These are phyloP conservation scores for Collariella sp. DNA, from an alignment of 495 filamentous ascomycete species.

Conservation along the genomic window DNA sequence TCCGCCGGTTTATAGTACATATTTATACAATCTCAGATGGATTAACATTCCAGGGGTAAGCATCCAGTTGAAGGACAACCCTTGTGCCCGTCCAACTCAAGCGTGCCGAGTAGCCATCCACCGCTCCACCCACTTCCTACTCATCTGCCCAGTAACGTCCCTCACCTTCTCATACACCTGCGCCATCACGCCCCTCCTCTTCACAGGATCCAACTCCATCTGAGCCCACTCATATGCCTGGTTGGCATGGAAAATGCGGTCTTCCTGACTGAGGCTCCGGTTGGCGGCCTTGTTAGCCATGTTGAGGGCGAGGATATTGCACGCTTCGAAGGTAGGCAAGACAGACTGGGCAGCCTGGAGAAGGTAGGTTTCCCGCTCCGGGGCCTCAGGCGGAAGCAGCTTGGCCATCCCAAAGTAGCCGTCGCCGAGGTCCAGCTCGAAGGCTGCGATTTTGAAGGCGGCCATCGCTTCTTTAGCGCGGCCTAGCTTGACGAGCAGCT, in stretches of 20 bases:
- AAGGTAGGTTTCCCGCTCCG: constrained; percentile 16
- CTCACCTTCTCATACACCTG: background rate
- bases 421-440: constrained; percentile 24
- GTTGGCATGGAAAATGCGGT: background rate
- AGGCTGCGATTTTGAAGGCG: constrained; percentile 15
- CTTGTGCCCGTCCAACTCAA: background rate
- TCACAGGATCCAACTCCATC: background rate
- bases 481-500: constrained; percentile 15
- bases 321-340: constrained; percentile 7
- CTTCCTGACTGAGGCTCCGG: background rate
- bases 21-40: too few relatives aligned
- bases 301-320: background rate
- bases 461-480: constrained; percentile 14
- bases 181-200: background rate
- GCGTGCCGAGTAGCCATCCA: background rate
- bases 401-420: constrained; percentile 21
- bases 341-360: constrained; percentile 26
- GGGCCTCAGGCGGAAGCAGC: constrained; percentile 15
- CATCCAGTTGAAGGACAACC: too few relatives aligned
- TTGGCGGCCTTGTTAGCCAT: background rate
- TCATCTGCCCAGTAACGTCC: background rate
- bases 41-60: too few relatives aligned
- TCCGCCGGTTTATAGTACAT: background rate
- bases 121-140: background rate
- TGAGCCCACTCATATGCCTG: background rate